Conservation (phyloP, 1,139 yeast species). For the Petasospora rhodanensis region DNA sequence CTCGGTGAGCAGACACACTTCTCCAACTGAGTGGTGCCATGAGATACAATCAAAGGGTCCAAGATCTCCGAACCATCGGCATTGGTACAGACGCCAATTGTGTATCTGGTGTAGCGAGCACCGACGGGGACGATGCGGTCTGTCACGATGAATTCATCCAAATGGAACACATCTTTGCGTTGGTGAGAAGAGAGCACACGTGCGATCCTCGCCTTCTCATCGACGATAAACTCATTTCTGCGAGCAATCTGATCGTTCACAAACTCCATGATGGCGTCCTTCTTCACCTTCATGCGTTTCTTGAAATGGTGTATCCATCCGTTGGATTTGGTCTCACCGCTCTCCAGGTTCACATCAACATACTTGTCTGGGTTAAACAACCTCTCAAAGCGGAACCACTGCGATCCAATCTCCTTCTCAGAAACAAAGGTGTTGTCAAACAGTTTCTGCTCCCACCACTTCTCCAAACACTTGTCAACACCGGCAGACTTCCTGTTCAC, state of each 20-base stretch:
- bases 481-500: conserved; percentile 2
- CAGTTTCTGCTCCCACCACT: conserved; percentile 30
- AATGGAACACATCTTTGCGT: conserved; percentile 23
- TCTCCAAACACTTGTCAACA: conserved; percentile 30
- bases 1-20: conserved; percentile 7
- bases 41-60: conserved; percentile 15
- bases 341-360: too few species aligned
- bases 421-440: conserved; percentile 24
- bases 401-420: conserved; percentile 26
- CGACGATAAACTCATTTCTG: conserved; percentile 5
- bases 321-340: conserved; percentile 25
- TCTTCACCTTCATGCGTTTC: conserved; percentile 24
- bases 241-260: conserved; percentile 4
- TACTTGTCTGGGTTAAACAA: too few species aligned
- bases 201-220: conserved; percentile 12
- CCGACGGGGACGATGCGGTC: conserved; percentile 20
- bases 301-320: conserved; percentile 37
- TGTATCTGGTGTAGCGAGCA: conserved; percentile 7
- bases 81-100: conserved; percentile 18
- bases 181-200: conserved; percentile 6
- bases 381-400: conserved; percentile 27
- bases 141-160: conserved; percentile 24
- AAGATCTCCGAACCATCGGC: conserved; percentile 15
- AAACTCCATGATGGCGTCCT: conserved; percentile 23
- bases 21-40: conserved; percentile 12